These are phyloP conservation scores for Barbarea vulgaris DNA, from an alignment of 345 rosid genomes.

Conservation along the genomic window DNA sequence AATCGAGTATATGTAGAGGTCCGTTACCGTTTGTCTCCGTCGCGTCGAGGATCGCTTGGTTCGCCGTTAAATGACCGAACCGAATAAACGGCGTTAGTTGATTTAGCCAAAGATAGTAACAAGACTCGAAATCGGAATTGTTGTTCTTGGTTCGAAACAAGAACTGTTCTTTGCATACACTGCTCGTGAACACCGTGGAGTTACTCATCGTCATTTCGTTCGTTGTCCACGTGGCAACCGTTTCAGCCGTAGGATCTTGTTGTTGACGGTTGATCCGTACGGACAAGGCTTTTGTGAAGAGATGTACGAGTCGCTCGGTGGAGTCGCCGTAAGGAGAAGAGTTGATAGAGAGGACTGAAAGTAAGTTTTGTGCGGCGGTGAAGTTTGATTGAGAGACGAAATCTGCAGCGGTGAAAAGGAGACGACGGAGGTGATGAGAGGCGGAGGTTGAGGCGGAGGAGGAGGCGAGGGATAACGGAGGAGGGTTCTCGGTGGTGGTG, in stretches of 20 bases:
- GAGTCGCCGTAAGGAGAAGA: constrained; percentile 88
- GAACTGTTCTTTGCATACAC: constrained; percentile 44
- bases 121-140: constrained; percentile 52
- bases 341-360: constrained; percentile 54
- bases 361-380: constrained; percentile 70
- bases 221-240: constrained; percentile 20
- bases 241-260: constrained; percentile 28
- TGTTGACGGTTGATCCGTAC: constrained; percentile 56
- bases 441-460: constrained; percentile 36
- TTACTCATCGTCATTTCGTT: constrained; percentile 28
- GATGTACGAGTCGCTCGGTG: constrained; percentile 66
- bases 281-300: constrained; percentile 79
- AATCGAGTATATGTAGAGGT: constrained; percentile 75
- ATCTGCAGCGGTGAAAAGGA: constrained; percentile 71
- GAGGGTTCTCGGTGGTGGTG: constrained; percentile 25
- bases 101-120: constrained; percentile 75
- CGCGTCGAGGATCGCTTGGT: constrained; percentile 89
- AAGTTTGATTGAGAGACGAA: constrained; percentile 68
- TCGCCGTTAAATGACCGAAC: constrained; percentile 90
- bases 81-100: constrained; percentile 87
- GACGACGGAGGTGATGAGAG: constrained; percentile 63
- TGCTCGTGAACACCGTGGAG: constrained; percentile 42
- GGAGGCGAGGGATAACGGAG: constrained; percentile 35
- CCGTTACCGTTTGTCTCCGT: constrained; percentile 52
- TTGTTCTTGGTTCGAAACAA: constrained; percentile 37